Conservation (phyloP, 306 rosid genomes). For the Echinosophora koreensis region DNA sequence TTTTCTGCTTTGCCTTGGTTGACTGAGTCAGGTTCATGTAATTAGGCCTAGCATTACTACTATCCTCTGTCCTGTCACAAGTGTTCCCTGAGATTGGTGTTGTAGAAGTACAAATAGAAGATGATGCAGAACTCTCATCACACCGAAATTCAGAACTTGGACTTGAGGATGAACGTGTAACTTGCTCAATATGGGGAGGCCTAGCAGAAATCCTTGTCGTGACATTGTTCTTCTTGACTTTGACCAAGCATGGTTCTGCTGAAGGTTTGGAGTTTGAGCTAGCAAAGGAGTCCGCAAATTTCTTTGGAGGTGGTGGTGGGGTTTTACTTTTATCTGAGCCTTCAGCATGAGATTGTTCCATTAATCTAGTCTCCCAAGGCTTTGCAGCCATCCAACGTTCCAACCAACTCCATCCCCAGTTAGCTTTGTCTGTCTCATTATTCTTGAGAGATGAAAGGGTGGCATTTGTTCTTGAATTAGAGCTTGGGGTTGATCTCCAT, state of each 20-base stretch:
- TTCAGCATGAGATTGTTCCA: constrained; percentile 75
- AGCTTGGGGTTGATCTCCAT: constrained; percentile 68
- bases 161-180: constrained; percentile 85
- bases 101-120: constrained; percentile 86
- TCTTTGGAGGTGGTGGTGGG: constrained; percentile 73
- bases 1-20: constrained; percentile 76
- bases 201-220: constrained; percentile 86
- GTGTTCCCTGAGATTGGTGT: constrained; percentile 85
- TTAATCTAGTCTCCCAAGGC: constrained; percentile 96
- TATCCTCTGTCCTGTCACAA: constrained; percentile 78
- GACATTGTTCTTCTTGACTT: constrained; percentile 83
- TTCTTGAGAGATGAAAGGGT: constrained; percentile 59
- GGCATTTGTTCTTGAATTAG: constrained; percentile 49
- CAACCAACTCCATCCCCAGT: constrained; percentile 97
- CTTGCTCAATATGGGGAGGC: constrained; percentile 73
- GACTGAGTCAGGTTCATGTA: constrained; percentile 94
- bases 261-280: constrained; percentile 57
- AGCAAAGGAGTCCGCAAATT: constrained; percentile 53
- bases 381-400: constrained; percentile 99
- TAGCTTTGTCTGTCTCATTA: constrained; percentile 67
- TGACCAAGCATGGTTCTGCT: constrained; percentile 58
- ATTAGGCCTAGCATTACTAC: constrained; percentile 64
- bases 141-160: constrained; percentile 89
- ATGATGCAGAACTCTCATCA: constrained; percentile 92
- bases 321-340: constrained; percentile 51